Percentiles rank a stretch among this genome's conserved stretches.
Conservation (phyloP, 176 grass and related monocot species). For the Phyllostachys edulis region DNA sequence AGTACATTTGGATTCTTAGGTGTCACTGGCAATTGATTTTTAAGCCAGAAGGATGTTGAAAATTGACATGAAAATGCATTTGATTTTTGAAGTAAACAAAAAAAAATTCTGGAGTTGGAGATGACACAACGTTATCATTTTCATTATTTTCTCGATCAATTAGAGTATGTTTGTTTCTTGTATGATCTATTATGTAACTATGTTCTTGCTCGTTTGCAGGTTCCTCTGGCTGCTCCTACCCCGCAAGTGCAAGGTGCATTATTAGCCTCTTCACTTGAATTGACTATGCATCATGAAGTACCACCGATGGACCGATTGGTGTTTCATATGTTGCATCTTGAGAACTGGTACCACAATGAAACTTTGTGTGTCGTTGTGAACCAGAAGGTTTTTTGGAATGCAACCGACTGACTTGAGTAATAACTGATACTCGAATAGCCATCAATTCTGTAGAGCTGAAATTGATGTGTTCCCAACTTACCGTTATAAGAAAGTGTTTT, state of each 20-base stretch:
- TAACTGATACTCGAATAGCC: background rate
- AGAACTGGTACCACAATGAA: background rate
- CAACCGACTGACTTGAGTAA: background rate
- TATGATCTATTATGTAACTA: background rate
- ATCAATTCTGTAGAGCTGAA: background rate
- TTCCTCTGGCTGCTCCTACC: constrained; percentile 67
- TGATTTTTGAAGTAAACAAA: background rate
- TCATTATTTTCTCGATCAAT: background rate
- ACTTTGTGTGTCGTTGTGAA: background rate
- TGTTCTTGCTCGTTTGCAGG: constrained; percentile 46
- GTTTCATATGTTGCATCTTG: background rate
- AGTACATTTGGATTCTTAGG: background rate
- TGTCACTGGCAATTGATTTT: background rate
- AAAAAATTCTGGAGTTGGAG: background rate
- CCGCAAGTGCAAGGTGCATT: constrained; percentile 65
- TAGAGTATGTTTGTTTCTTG: background rate
- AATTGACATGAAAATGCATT: background rate
- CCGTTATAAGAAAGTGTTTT: background rate
- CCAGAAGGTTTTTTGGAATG: background rate
- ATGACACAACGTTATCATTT: background rate
- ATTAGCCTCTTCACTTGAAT: background rate
- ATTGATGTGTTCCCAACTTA: background rate
- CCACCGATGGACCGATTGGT: background rate
- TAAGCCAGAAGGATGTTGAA: background rate
- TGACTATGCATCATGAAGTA: background rate